Conservation (phyloP, 148 eudicot species). For the Camellia japonica region DNA sequence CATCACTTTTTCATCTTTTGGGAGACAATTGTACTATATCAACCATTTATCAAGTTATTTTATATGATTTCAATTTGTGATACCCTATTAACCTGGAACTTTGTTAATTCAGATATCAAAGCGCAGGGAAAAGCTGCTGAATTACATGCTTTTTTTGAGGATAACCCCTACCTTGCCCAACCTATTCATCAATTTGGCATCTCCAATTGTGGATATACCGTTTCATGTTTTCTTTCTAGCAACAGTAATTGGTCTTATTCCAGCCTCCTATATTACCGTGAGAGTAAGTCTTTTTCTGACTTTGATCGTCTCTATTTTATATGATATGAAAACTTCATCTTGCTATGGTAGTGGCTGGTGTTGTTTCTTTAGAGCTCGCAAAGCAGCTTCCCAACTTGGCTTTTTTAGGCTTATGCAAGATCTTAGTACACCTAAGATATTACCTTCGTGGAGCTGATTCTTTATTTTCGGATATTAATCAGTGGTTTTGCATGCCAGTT, state of each 20-base stretch:
- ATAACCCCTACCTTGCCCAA: slow-evolving; percentile 89
- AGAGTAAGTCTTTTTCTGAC: slow-evolving; percentile 46
- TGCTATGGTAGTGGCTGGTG: background rate
- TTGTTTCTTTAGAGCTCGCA: background rate
- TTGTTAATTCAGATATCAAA: slow-evolving; percentile 59
- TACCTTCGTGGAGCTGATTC: background rate
- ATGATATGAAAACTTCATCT: background rate
- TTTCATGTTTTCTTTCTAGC: slow-evolving; percentile 83
- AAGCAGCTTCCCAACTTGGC: too few species aligned
- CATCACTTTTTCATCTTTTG: background rate
- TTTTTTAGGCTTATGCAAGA: background rate
- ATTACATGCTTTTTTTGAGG: slow-evolving; percentile 75
- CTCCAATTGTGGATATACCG: slow-evolving; percentile 92
- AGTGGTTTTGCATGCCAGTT: background rate
- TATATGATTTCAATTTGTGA: background rate
- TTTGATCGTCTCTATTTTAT: background rate
- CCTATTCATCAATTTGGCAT: slow-evolving; percentile 91
- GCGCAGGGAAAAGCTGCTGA: slow-evolving; percentile 71
- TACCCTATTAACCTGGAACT: slow-evolving; percentile 4
- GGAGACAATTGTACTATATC: background rate
- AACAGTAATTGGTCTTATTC: slow-evolving; percentile 74
- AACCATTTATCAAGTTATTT: background rate
- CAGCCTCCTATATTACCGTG: slow-evolving; percentile 81
- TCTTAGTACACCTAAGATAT: background rate
- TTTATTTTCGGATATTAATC: background rate